phyloP scores from a whole-genome alignment of 2,329 filamentous ascomycete genomes.

The Cryphonectria carpinicola region DNA sequence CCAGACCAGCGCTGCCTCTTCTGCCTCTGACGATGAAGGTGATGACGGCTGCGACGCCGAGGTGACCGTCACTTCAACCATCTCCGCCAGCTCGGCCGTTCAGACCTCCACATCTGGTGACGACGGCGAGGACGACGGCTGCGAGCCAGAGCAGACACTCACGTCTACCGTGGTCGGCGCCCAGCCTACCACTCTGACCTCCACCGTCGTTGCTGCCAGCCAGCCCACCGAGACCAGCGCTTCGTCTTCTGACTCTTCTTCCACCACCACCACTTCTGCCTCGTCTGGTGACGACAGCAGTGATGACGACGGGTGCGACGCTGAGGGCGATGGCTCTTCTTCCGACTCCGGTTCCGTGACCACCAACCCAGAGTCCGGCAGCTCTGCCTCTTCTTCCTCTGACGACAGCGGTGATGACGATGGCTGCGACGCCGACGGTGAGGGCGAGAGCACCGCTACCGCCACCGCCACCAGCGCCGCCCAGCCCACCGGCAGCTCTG shows the following conservation, averaged over 20 bases:
- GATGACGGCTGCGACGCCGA: constrained; percentile 23
- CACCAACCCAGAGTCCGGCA: background rate
- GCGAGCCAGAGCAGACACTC: constrained; percentile 1
- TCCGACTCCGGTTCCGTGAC: background rate
- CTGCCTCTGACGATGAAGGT: background rate
- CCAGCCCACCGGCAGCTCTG: constrained; percentile 3
- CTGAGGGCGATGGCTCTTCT: constrained; percentile 4
- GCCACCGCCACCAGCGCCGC: background rate
- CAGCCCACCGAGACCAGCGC: constrained; percentile 1
- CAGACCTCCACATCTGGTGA: background rate
- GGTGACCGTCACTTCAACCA: constrained; percentile 24
- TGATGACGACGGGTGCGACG: constrained; percentile 16
- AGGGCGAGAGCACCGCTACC: constrained; percentile 1
- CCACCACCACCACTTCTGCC: background rate
- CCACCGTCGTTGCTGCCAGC: background rate
- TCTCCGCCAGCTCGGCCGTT: constrained; percentile 2
- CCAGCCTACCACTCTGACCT: background rate
- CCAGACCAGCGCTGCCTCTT: background rate
- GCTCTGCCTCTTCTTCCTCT: background rate
- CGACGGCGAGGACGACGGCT: constrained; percentile 7
- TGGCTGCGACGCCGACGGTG: constrained; percentile 4
- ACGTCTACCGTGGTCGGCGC: constrained; percentile 5
- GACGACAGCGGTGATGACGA: constrained; percentile 11
- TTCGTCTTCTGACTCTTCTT: background rate
- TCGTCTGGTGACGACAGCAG: constrained; percentile 4